Conservation (phyloP, 768 basidiomycete genomes). For the Amanita inopinata region DNA sequence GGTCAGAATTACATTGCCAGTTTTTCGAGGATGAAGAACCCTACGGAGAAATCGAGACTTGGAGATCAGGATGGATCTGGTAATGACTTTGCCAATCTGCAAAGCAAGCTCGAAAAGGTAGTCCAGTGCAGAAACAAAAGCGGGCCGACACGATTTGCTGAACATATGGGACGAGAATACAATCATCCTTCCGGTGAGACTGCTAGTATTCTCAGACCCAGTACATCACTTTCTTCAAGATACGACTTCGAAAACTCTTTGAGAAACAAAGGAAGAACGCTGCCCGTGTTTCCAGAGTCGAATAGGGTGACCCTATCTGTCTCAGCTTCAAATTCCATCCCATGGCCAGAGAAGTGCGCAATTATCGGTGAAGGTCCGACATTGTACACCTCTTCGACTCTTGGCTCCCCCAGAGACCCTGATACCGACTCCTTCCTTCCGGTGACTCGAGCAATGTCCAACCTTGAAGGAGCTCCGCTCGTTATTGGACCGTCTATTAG, state of each 20-base stretch:
- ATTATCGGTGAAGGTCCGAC: conserved; percentile 1
- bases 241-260: conserved; percentile 50
- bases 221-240: conserved; percentile 36
- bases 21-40: conserved; percentile 35
- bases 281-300: conserved; percentile 23
- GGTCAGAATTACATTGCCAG: conserved; percentile 71
- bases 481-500: conserved; percentile 14
- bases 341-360: conserved; percentile 29
- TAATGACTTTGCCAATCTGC: conserved; percentile 47
- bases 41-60: conserved; percentile 16
- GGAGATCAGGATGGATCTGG: conserved; percentile 27
- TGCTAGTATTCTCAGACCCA: conserved; percentile 23
- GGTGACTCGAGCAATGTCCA: conserved; percentile 13
- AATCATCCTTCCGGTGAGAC: conserved; percentile 15
- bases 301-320: conserved; percentile 37
- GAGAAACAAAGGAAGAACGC: conserved; percentile 37
- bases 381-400: conserved; percentile 11
- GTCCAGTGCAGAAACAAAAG: conserved; percentile 25
- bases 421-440: conserved; percentile 23
- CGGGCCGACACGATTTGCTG: conserved; percentile 14
- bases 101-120: conserved; percentile 59
- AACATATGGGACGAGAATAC: conserved; percentile 6
- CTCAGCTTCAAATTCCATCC: conserved; percentile 26
- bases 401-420: conserved; percentile 46
- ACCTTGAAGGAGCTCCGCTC: conserved; percentile 22